Evolutionary conservation across 805 yeast species (phyloP).

Genomic region (Candida maltosa): DNA sequence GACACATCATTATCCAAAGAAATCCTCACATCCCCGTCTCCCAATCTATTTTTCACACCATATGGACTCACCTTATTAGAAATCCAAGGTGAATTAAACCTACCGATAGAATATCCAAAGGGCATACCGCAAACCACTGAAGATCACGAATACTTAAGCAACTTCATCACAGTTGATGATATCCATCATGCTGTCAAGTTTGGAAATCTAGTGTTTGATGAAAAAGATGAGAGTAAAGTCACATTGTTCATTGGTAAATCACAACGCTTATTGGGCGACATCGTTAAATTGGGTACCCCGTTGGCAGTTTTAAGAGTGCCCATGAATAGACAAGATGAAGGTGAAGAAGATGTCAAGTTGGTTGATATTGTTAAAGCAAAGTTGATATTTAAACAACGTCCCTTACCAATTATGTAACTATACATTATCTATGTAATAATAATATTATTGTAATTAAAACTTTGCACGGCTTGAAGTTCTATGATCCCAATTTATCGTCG

Average conservation of each 20-base stretch:
- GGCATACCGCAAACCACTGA: conserved; percentile 20
- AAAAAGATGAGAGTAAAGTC: conserved; percentile 38
- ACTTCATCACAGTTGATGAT: conserved; percentile 32
- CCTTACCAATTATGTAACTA: conserved; percentile 70
- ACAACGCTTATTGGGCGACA: conserved; percentile 63
- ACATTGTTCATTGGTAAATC: conserved; percentile 64
- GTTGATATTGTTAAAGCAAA: conserved; percentile 59
- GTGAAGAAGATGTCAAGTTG: conserved; percentile 39
- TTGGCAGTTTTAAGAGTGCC: conserved; percentile 57
- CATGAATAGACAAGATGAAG: conserved; percentile 10
- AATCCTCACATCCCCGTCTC: conserved; percentile 6
- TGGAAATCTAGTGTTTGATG: conserved; percentile 48
- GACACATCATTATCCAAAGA: conserved; percentile 13
- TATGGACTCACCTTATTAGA: conserved; percentile 61
- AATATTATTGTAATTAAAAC: conserved; percentile 6
- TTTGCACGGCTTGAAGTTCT: conserved; percentile 11
- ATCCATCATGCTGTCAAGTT: conserved; percentile 46
- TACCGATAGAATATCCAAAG: conserved; percentile 37
- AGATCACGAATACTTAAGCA: conserved; percentile 23
- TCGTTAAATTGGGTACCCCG: conserved; percentile 61
- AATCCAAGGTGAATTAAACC: conserved; percentile 69
- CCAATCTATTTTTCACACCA: conserved; percentile 43
- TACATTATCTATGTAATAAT: not conserved
- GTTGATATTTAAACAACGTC: conserved; percentile 62
- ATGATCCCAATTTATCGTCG: conserved; percentile 14